phyloP scores from a whole-genome alignment of 108 stramenopile species.

The Craspedostauros australis region DNA sequence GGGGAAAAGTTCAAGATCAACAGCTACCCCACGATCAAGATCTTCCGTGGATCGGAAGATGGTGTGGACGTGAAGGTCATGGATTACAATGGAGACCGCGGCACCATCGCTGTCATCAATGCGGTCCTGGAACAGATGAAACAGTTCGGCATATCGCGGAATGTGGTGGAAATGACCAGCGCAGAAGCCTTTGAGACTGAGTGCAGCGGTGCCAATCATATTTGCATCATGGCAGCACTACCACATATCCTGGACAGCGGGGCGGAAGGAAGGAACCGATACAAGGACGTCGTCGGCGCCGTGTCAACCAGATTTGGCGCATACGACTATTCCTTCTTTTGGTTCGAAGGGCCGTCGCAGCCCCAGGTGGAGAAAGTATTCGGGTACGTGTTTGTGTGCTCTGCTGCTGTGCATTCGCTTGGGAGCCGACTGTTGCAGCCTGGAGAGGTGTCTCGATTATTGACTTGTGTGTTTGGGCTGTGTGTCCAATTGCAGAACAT shows the following conservation, averaged over 20 bases:
- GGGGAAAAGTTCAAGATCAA: slow-evolving; percentile 10
- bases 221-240: slow-evolving; percentile 31
- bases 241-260: slow-evolving; percentile 34
- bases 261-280: slow-evolving; percentile 26
- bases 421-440: too few species aligned
- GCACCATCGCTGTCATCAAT: slow-evolving; percentile 8
- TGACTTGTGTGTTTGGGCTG: too few species aligned
- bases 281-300: slow-evolving; percentile 9
- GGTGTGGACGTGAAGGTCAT: slow-evolving; percentile 11
- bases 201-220: slow-evolving; percentile 23
- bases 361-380: slow-evolving; percentile 24
- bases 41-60: slow-evolving; percentile 26
- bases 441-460: too few species aligned
- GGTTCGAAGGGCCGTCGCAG: slow-evolving; percentile 33
- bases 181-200: slow-evolving; percentile 3
- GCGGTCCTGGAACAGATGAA: slow-evolving; percentile 17
- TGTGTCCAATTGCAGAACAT: too few species aligned
- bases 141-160: slow-evolving; percentile 14
- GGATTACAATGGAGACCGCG: slow-evolving; percentile 21
- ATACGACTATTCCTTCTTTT: slow-evolving; percentile 22
- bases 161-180: slow-evolving; percentile 18
- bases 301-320: slow-evolving; percentile 13
- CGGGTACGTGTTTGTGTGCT: too few species aligned
- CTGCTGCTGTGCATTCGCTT: too few species aligned
- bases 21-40: slow-evolving; percentile 31